Conservation (phyloP, 2,329 filamentous ascomycete genomes). For the Calonectria pauciramosa region DNA sequence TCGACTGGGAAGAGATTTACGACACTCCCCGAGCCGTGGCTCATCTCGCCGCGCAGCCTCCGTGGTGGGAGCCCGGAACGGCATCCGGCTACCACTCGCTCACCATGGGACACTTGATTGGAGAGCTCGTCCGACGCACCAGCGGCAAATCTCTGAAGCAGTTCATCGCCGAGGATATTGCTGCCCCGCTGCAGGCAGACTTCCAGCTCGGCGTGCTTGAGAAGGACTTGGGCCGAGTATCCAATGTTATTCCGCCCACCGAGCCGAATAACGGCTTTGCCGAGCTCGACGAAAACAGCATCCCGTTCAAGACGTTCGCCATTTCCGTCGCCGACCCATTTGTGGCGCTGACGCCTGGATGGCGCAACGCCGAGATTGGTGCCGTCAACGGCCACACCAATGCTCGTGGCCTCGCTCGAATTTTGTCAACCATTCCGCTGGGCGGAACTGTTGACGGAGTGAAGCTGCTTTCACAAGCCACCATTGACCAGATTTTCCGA, state of each 20-base stretch:
- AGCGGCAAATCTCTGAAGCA: slow-evolving; percentile 57
- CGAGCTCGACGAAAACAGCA: background rate
- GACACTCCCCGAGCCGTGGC: slow-evolving; percentile 47
- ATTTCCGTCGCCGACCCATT: background rate
- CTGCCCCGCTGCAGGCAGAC: slow-evolving; percentile 50
- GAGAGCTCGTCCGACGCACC: slow-evolving; percentile 57
- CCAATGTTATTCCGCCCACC: slow-evolving; percentile 40
- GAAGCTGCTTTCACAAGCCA: background rate
- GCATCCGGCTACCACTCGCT: slow-evolving; percentile 58
- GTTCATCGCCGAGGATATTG: slow-evolving; percentile 55
- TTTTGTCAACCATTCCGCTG: background rate
- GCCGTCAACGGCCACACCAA: background rate
- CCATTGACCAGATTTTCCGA: background rate
- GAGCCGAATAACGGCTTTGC: background rate
- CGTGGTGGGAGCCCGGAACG: slow-evolving; percentile 60
- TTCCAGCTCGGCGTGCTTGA: slow-evolving; percentile 60
- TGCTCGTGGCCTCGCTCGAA: background rate
- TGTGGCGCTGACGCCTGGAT: background rate
- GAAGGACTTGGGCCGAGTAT: slow-evolving; percentile 56
- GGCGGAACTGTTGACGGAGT: background rate
- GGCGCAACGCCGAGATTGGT: background rate
- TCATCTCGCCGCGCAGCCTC: slow-evolving; percentile 55
- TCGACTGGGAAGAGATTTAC: slow-evolving; percentile 50
- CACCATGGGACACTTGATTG: slow-evolving; percentile 57
- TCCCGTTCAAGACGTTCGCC: background rate